These are phyloP conservation scores for Limonium bicolor DNA, from an alignment of 148 eudicot species.

Conservation along the genomic window DNA sequence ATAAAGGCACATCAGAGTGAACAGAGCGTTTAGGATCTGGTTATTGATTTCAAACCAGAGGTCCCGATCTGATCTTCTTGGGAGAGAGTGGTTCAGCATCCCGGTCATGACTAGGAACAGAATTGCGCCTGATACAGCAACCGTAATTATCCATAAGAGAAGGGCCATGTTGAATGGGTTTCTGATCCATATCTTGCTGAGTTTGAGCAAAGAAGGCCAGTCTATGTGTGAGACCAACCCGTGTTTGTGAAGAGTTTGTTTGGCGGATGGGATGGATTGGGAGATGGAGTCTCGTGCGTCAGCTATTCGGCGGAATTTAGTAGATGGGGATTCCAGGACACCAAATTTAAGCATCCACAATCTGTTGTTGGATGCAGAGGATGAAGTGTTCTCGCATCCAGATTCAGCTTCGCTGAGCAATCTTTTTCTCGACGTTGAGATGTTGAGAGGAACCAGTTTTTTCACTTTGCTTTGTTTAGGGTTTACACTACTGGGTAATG, in stretches of 20 bases:
- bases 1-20: constrained; percentile 86
- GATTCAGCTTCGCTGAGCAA: constrained; percentile 26
- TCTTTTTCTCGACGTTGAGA: constrained; percentile 43
- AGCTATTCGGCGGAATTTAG: constrained; percentile 30
- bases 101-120: constrained; percentile 83
- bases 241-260: constrained; percentile 17
- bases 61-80: constrained; percentile 50
- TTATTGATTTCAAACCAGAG: constrained; percentile 87
- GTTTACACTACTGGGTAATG: constrained; percentile 3
- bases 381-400: constrained; percentile 5
- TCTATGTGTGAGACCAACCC: constrained; percentile 37
- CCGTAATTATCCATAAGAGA: constrained; percentile 45
- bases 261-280: constrained; percentile 26
- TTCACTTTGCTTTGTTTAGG: constrained; percentile 13
- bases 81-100: constrained; percentile 50
- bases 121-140: constrained; percentile 79
- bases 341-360: constrained; percentile 33
- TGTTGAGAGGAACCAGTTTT: constrained; percentile 21
- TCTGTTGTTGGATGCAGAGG: constrained; percentile 23
- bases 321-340: constrained; percentile 28
- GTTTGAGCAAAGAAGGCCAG: constrained; percentile 26
- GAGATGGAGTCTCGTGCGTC: constrained; percentile 29
- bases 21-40: constrained; percentile 85
- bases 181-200: constrained; percentile 53
- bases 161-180: constrained; percentile 71